Conservation (phyloP, 306 rosid species). For the Lotus japonicus region DNA sequence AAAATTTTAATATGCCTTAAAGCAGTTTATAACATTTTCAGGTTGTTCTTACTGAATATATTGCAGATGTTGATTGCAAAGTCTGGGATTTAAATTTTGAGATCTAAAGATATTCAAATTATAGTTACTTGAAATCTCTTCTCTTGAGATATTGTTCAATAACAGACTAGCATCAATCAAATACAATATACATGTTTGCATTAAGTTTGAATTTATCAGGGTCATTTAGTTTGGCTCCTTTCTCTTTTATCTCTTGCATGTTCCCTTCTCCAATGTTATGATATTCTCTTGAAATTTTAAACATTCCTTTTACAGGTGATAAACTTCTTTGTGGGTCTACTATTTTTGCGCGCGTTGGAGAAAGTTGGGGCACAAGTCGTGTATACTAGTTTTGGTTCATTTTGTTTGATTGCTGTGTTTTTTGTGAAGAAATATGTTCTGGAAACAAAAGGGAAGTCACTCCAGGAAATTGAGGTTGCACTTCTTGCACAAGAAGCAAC, state of each 20-base stretch:
- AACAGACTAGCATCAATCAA: background rate
- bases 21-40: background rate
- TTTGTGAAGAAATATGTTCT: conserved; percentile 71
- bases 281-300: background rate
- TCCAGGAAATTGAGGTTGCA: conserved; percentile 85
- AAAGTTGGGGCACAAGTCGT: conserved; percentile 50
- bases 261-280: background rate
- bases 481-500: conserved; percentile 42
- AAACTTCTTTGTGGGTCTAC: conserved; percentile 74
- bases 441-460: conserved; percentile 88
- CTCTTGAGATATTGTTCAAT: background rate
- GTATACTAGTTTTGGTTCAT: conserved; percentile 50
- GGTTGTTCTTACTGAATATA: background rate
- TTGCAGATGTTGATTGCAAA: background rate
- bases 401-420: conserved; percentile 50
- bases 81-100: background rate
- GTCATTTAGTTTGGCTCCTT: conserved; percentile 2
- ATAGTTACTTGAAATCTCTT: background rate
- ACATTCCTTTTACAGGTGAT: conserved; percentile 49
- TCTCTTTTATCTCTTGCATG: background rate
- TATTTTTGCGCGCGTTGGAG: conserved; percentile 71
- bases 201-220: background rate
- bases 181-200: background rate
- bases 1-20: background rate
- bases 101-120: background rate